A percentile compares a stretch with the other conserved stretches of the same genome.
Evolutionary conservation across 1,284 basidiomycete species (phyloP).

Genomic region (Fomitopsis pinicola): DNA sequence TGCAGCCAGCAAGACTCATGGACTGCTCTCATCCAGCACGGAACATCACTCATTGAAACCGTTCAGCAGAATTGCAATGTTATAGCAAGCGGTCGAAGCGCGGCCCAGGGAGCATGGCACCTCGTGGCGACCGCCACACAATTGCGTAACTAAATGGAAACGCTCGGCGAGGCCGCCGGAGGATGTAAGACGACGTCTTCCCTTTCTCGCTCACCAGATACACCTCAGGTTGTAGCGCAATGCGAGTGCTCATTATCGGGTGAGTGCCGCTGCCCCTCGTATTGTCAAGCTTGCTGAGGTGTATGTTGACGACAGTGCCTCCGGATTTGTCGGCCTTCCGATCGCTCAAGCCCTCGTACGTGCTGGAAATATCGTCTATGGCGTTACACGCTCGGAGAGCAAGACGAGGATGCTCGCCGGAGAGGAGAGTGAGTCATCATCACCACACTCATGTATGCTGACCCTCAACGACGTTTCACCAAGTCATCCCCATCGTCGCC

Average conservation of each 20-base stretch:
- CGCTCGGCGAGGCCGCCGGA: neutral
- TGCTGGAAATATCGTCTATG: conserved; percentile 50
- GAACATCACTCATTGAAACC: too few species aligned
- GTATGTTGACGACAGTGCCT: conserved; percentile 14
- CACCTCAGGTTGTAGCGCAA: neutral
- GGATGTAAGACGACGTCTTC: neutral
- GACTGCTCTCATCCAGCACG: too few species aligned
- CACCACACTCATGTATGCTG: neutral
- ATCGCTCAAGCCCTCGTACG: conserved; percentile 44
- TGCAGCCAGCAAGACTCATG: too few species aligned
- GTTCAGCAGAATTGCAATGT: too few species aligned
- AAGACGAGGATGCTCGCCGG: conserved; percentile 35
- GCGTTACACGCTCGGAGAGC: conserved; percentile 37
- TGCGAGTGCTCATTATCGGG: conserved; percentile 25
- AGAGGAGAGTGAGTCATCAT: conserved; percentile 37
- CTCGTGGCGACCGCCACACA: neutral
- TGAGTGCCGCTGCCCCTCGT: conserved; percentile 37
- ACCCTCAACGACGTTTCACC: too few species aligned
- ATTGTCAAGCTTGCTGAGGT: conserved; percentile 39
- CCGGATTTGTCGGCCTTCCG: conserved; percentile 45
- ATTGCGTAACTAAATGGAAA: neutral
- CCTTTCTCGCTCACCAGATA: neutral
- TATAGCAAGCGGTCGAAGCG: neutral
- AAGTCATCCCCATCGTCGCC: conserved; percentile 45
- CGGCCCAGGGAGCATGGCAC: neutral